Conservation (phyloP, 345 rosid genomes). For the Populus deltoides region DNA sequence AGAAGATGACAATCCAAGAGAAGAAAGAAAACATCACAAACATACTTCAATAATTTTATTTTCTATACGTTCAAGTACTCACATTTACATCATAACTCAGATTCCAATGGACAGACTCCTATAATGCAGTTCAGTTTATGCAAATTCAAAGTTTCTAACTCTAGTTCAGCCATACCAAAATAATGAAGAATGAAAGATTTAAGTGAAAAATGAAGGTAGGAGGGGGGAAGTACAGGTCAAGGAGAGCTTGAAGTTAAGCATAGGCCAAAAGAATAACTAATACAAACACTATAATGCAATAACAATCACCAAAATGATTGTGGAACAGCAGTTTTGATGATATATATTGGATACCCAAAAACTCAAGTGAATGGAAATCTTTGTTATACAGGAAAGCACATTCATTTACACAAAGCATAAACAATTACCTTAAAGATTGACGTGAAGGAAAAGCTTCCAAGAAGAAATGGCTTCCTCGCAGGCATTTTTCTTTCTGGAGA, state of each 20-base stretch:
- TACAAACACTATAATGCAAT: neutral
- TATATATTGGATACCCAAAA: neutral
- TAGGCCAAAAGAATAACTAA: neutral
- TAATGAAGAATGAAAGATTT: neutral
- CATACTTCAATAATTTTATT: neutral
- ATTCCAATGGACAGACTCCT: neutral
- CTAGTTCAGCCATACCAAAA: neutral
- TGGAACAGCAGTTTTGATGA: neutral
- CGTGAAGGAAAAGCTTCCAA: slow-evolving; percentile 45
- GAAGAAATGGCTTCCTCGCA: slow-evolving; percentile 43
- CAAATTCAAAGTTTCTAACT: neutral
- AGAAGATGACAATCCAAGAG: neutral
- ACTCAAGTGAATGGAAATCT: neutral
- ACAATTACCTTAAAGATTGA: slow-evolving; percentile 71
- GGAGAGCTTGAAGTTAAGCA: neutral
- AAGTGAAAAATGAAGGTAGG: neutral
- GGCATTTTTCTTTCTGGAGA: slow-evolving; percentile 53
- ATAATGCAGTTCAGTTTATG: neutral
- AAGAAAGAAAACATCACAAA: neutral
- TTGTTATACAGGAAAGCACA: neutral
- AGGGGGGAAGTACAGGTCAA: neutral
- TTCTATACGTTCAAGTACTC: neutral
- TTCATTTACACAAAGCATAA: neutral
- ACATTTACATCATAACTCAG: neutral
- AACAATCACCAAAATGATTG: neutral